Percentiles rank a stretch among this genome's conserved stretches.
These are phyloP conservation scores for Puccinellia tenuiflora DNA, from an alignment of 176 grass and related monocot genomes.

Conservation along the genomic window DNA sequence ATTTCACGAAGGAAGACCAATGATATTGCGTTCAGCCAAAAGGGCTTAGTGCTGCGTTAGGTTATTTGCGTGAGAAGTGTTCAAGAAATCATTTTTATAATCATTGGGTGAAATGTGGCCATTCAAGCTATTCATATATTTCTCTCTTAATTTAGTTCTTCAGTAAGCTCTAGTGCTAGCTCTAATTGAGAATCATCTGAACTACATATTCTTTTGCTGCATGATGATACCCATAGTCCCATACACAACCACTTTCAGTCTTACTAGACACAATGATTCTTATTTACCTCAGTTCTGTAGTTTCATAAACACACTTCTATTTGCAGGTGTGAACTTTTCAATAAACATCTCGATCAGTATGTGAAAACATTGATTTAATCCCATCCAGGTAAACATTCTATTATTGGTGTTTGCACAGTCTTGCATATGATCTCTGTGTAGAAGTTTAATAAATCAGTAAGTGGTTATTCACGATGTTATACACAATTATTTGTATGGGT, in stretches of 20 bases:
- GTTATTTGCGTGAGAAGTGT: neutral
- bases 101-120: neutral
- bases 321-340: constrained; percentile 69
- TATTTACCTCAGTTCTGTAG: neutral
- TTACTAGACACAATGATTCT: neutral
- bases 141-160: neutral
- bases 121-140: neutral
- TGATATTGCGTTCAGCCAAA: neutral
- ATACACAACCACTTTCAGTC: neutral
- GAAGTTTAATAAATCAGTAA: neutral
- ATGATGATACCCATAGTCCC: constrained; percentile 9
- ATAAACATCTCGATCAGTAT: constrained; percentile 69
- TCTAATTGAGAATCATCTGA: neutral
- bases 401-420: neutral
- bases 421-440: neutral
- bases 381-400: constrained; percentile 18
- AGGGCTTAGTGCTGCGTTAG: neutral
- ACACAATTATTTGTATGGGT: neutral
- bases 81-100: neutral
- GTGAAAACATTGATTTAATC: constrained; percentile 61
- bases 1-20: neutral
- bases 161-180: neutral
- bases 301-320: neutral
- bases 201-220: neutral
- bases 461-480: neutral